Base-by-base conservation (phyloP, 768 basidiomycete genomes). In the Phaeotremella fagi region DNA sequence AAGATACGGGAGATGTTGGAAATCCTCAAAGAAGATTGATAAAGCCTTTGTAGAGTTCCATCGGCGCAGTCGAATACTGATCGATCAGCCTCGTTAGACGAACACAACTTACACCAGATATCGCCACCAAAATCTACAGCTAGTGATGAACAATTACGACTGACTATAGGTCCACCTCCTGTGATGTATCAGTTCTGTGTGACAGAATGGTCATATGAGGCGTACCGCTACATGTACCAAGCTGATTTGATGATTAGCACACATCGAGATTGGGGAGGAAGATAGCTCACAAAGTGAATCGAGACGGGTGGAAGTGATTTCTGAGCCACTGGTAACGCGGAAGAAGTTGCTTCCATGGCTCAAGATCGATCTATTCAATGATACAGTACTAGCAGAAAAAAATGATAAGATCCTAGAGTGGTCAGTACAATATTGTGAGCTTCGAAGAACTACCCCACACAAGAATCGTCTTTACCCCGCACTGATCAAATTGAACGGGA, bases 1-100 rank as follows among this genome's bases (percentile, higher is more conserved):
- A 74, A 74, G 20, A 74, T 60, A 29, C 69, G 56, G 18, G 64
- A 52, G 47, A 74, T 71, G 28, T 68, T 66, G 35, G 63, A 57
- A 55, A 71, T 63, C 41, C 63, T 64, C 22, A 74, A 35, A 4
- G 56, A 47, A 12, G 68, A 70, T 43, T 68, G 64, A 45, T 67
- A 65, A 4, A 74, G 35, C 27, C 69, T 61, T 15, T 52, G 37
- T 15, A 64, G 58, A 6, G 72, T 70, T 4, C 66, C 72, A 46
- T 74, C 72, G 27, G 72, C 72, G 14, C 63, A 60, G 36, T 74
- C 72, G 54, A 74, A 72, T 4, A 74, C 72, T 73, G 35, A 5
- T n/a, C 31, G 31, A 33, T 33, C 31, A 16, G 9, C 31, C 31
- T 33, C 16, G 31, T 16, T 7, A 7, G 31, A 25, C 45, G 45